These are phyloP conservation scores for Fraxinus anomala DNA, from an alignment of 257 asterid genomes.

Conservation along the genomic window DNA sequence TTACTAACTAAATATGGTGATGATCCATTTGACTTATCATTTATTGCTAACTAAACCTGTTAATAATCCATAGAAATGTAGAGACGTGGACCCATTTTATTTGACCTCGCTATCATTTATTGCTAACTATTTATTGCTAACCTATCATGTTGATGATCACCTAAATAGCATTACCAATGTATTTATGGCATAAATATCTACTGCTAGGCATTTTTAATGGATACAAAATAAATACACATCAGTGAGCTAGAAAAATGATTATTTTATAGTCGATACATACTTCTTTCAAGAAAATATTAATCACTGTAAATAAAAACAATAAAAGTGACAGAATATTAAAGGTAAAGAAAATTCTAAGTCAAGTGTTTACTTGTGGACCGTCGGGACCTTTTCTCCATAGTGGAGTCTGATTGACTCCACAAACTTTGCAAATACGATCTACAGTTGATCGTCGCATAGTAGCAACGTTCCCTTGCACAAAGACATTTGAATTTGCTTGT, in stretches of 20 bases:
- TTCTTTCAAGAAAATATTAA: no score
- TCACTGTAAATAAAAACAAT: neutral
- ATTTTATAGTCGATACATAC: neutral
- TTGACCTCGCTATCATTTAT: no score
- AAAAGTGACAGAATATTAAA: neutral
- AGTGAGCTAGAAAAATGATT: neutral
- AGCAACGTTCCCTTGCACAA: neutral
- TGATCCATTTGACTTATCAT: no score
- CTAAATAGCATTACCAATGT: no score
- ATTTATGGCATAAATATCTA: neutral
- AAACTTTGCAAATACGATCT: conserved; percentile 9
- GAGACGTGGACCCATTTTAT: no score
- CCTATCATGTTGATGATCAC: no score
- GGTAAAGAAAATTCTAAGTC: neutral
- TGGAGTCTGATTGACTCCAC: conserved; percentile 33
- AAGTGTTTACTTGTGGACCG: conserved; percentile 26
- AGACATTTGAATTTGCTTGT: neutral
- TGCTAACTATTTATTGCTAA: no score
- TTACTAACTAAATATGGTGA: no score
- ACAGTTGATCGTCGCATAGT: neutral
- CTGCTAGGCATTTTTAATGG: neutral
- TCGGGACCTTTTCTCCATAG: conserved; percentile 49
- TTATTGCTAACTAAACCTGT: no score
- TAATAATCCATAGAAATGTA: no score
- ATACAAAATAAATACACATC: neutral